Evolutionary conservation across 139 green algal species (phyloP), one percentile per base, ranked within the genome.

Genomic region (Coccomyxa sp.): DNA sequence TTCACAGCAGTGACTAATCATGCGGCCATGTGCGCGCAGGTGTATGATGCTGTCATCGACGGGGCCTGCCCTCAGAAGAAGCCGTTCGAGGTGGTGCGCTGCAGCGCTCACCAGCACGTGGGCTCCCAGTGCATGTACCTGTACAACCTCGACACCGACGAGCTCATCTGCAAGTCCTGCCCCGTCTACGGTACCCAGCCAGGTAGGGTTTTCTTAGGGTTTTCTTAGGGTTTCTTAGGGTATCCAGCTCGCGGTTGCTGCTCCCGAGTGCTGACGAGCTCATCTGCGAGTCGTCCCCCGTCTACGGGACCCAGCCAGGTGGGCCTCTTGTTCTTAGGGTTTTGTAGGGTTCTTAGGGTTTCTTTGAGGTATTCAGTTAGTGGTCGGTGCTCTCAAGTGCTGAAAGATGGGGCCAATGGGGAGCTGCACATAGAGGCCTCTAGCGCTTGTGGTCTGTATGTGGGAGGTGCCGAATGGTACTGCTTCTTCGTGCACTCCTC

Each of bases 131-230:
- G 78, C 78, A 15, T 71, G 18, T 68, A 3, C 51, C 28, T 82
- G 57, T 58, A 58, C 78, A 71, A 82, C 57, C 51, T 74, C 51
- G 78, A 82, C 58, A 82, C 17, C 0, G 25, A 82, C 27, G 57
- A 82, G 78, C 25, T 45, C 51, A 82, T 82, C 78, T 82, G 78
- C 58, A 30, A 25, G n/a, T 58, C 51, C 57, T 82, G 78, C 58
- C 78, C 78, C 17, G 58, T 75, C 57, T 82, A 58, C 30, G 78
- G 78, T 51, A 71, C 57, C 28, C 51, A 82, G 78, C 27, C 27
- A 18, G 76, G 76, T 80, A n/a, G 14, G 63, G 18, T 1, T 71
- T 21, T 71, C 18, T 51, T 51, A 51, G 38, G 38, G 38, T 51
- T 51, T 51, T 51, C 38, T 11, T 11, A 51, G 7, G 38, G 3